phyloP scores from a whole-genome alignment of 1,284 basidiomycete species.

The Athelia psychrophila region DNA sequence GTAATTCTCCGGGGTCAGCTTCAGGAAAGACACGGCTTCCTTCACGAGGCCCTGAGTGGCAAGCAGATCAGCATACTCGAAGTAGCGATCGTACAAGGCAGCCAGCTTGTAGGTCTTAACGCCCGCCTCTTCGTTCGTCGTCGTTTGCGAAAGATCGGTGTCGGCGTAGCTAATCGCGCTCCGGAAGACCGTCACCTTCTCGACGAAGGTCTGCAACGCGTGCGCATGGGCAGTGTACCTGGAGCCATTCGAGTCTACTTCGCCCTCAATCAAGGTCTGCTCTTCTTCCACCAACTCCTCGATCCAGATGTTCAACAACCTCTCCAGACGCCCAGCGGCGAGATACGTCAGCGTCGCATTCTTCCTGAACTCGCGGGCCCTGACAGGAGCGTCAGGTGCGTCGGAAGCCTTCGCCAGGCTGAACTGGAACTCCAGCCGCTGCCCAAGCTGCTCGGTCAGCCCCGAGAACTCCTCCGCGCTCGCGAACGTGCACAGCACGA shows the following conservation, averaged over 20 bases:
- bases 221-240: constrained; percentile 85
- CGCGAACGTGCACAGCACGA: constrained; percentile 95
- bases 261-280: constrained; percentile 44
- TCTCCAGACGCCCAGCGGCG: constrained; percentile 87
- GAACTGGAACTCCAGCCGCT: constrained; percentile 85
- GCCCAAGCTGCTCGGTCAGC: constrained; percentile 90
- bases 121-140: constrained; percentile 35
- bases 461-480: constrained; percentile 80
- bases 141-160: constrained; percentile 54
- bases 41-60: constrained; percentile 87
- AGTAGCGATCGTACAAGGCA: constrained; percentile 88
- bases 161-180: constrained; percentile 89
- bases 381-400: constrained; percentile 36
- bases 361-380: constrained; percentile 68
- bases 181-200: constrained; percentile 96
- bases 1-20: constrained; percentile 82
- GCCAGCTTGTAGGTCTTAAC: constrained; percentile 82
- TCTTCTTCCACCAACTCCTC: constrained; percentile 93
- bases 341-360: constrained; percentile 93
- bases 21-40: constrained; percentile 81
- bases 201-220: constrained; percentile 92
- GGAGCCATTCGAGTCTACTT: constrained; percentile 45
- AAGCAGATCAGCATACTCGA: constrained; percentile 93
- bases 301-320: constrained; percentile 89
- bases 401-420: constrained; percentile 52